Base-by-base conservation (phyloP, 345 rosid species). In the Pistacia integerrima region DNA sequence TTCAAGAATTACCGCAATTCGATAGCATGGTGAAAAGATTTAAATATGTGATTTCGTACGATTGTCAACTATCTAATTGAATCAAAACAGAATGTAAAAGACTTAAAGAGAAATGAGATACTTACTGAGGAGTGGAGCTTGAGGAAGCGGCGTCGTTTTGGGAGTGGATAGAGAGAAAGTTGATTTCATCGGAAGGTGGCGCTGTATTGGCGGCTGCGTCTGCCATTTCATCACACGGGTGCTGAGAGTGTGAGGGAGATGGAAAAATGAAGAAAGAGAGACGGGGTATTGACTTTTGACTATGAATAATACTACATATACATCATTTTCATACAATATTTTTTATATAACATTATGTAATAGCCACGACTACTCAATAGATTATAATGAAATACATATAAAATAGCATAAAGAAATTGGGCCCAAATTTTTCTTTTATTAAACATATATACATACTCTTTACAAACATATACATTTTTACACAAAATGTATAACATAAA, bases 71-170 rank as follows among this genome's bases (percentile, higher is more conserved):
- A 8, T 61, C 18, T 61, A 28, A 28, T 60, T 25, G 64, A 28
- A 60, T 11, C 36, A 12, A 60, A 60, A 60, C 35, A 60, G 38
- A 25, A 10, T 59, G 7, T 8, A 20, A 60, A 22, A 22, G 14
- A 11, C 3, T 11, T 28, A 2, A 4, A 14, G 18, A 33, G 7
- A 3, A 20, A 59, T 30, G 33, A 30, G 33, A 63, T 4, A 16
- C 71, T 67, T 49, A 67, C 71, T 48, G 71, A 67, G 67, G n/a
- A 63, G 71, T 49, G 4, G 36, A 48, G 49, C 57, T 48, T 17
- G 71, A 67, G 57, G 57, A 67, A 8, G 13, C 20, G 2, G 49
- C 57, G 0, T 67, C 20, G 36, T 6, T 67, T 8, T 48, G 57
- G 55, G 57, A 48, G 11, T 48, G 13, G 20, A 67, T 67, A 35